These are phyloP conservation scores for Venturia aucupariae DNA, from an alignment of 2,329 filamentous ascomycete species.

Conservation along the genomic window DNA sequence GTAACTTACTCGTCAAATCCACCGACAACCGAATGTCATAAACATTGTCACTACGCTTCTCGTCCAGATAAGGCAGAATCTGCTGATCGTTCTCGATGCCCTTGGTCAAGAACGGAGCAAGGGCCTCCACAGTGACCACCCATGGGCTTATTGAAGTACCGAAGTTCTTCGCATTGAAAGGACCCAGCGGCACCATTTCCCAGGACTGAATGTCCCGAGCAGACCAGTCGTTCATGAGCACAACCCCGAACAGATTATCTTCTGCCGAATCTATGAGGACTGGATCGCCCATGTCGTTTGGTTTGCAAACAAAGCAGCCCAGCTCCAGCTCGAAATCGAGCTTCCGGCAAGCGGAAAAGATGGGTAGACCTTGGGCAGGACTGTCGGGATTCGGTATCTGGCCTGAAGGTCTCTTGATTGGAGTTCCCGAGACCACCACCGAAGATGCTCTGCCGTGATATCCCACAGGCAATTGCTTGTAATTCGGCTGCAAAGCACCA, in stretches of 20 bases:
- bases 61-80: slow-evolving; percentile 55
- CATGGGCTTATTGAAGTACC: slow-evolving; percentile 69
- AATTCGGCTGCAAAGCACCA: slow-evolving; percentile 68
- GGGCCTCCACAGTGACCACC: slow-evolving; percentile 67
- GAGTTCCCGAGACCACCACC: slow-evolving; percentile 64
- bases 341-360: slow-evolving; percentile 53
- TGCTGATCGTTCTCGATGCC: slow-evolving; percentile 47
- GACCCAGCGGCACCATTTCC: slow-evolving; percentile 76
- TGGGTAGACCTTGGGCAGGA: slow-evolving; percentile 54
- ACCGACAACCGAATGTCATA: slow-evolving; percentile 64
- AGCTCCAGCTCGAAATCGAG: slow-evolving; percentile 77
- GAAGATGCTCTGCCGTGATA: slow-evolving; percentile 74
- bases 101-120: slow-evolving; percentile 55
- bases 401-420: slow-evolving; percentile 62
- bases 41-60: slow-evolving; percentile 48
- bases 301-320: slow-evolving; percentile 60
- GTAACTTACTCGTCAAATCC: slow-evolving; percentile 40
- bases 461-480: slow-evolving; percentile 69
- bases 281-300: slow-evolving; percentile 55
- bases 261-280: slow-evolving; percentile 57
- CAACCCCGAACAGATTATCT: slow-evolving; percentile 66
- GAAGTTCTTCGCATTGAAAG: slow-evolving; percentile 80
- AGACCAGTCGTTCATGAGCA: slow-evolving; percentile 82
- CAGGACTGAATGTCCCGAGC: slow-evolving; percentile 55
- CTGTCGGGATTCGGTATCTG: slow-evolving; percentile 55